phyloP scores from a whole-genome alignment of 1,139 yeast genomes.

The Yamadazyma atlantica region DNA sequence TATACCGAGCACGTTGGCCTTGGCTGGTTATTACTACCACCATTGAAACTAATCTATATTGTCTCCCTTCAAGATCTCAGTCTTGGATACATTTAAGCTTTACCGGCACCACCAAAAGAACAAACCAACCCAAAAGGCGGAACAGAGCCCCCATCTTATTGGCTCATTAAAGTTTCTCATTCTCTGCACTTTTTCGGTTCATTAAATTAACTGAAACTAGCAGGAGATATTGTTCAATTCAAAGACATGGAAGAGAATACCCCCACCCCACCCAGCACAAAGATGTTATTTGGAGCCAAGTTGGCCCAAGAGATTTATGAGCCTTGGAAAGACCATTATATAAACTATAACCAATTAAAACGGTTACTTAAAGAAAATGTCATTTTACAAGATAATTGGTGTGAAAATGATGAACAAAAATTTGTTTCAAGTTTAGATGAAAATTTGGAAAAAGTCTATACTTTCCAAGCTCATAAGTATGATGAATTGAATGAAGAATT shows the following conservation, averaged over 20 bases:
- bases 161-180: no score
- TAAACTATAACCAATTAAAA: slow-evolving; percentile 77
- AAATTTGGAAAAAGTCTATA: slow-evolving; percentile 90
- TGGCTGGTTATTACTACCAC: no score
- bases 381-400: slow-evolving; percentile 58
- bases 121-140: no score
- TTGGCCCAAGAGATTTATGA: slow-evolving; percentile 77
- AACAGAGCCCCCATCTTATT: no score
- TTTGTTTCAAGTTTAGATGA: slow-evolving; percentile 82
- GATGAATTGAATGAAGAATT: slow-evolving; percentile 66
- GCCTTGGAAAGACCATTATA: slow-evolving; percentile 86
- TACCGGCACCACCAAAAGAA: no score
- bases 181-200: no score
- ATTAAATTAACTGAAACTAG: no score
- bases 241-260: background rate
- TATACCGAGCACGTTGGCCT: no score
- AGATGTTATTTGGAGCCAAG: slow-evolving; percentile 85
- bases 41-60: no score
- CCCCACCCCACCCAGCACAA: slow-evolving; percentile 7
- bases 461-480: slow-evolving; percentile 75
- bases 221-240: background rate
- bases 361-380: slow-evolving; percentile 80
- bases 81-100: no score
- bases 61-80: no score
- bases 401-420: slow-evolving; percentile 76